A percentile compares a stretch with the other conserved stretches of the same genome.
Evolutionary conservation across 257 asterid species (phyloP).

Genomic region (Scutellaria barbata): DNA sequence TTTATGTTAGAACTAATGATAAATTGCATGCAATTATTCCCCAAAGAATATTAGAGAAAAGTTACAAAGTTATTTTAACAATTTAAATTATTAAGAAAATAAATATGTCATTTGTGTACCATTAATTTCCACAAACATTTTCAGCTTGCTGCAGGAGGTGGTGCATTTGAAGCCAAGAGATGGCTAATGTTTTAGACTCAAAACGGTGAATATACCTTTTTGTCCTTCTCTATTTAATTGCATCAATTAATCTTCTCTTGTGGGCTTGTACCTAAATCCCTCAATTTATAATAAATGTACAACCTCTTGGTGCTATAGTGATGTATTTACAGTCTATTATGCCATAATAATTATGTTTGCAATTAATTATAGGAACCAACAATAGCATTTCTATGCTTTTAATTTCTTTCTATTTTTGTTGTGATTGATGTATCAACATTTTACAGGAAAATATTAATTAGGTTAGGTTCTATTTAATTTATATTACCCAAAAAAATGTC

Average conservation of each 20-base stretch:
- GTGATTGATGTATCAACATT: not conserved
- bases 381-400: not conserved
- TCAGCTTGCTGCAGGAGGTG: slow-evolving; percentile 1
- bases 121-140: slow-evolving; percentile 18
- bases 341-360: not conserved
- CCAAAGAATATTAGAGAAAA: not conserved
- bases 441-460: not conserved
- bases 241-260: not conserved
- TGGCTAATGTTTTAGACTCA: slow-evolving; percentile 10
- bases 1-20: slow-evolving; percentile 4
- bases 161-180: slow-evolving; percentile 18
- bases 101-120: not conserved
- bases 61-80: not conserved
- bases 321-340: slow-evolving; percentile 6
- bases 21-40: not conserved
- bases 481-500: not conserved
- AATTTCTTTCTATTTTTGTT: not conserved
- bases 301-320: not conserved
- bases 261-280: slow-evolving; percentile 24
- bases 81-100: slow-evolving; percentile 3
- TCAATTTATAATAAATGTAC: slow-evolving; percentile 29
- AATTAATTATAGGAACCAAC: slow-evolving; percentile 1
- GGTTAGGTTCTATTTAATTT: not conserved
- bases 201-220: not conserved
- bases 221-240: not conserved